A percentile compares a stretch with the other conserved stretches of the same genome.
phyloP scores from a whole-genome alignment of 73 alveolate species.

The Paramecium biaurelia region DNA sequence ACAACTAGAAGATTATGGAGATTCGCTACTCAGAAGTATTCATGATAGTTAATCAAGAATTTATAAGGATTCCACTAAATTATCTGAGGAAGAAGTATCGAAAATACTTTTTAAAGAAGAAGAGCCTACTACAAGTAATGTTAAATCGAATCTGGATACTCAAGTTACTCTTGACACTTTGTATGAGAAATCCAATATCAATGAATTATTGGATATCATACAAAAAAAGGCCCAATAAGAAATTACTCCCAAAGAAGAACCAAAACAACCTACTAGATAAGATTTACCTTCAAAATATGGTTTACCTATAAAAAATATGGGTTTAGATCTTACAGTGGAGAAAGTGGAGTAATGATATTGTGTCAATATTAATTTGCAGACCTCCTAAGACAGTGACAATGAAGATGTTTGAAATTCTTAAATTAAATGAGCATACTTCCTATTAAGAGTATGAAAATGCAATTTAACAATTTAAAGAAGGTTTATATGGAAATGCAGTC shows the following conservation, averaged over 20 bases:
- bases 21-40: background rate
- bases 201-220: slow-evolving; percentile 7
- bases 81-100: background rate
- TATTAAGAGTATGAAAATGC: slow-evolving; percentile 70
- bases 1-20: background rate
- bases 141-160: background rate
- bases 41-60: background rate
- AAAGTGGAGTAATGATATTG: slow-evolving; percentile 48
- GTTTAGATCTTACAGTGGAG: slow-evolving; percentile 71
- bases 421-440: slow-evolving; percentile 70
- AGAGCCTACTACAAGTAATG: background rate
- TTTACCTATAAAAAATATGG: slow-evolving; percentile 62
- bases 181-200: background rate
- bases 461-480: slow-evolving; percentile 69
- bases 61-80: background rate
- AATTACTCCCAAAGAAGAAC: slow-evolving; percentile 11
- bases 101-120: slow-evolving; percentile 14
- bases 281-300: slow-evolving; percentile 42
- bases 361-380: slow-evolving; percentile 46
- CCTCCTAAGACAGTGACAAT: slow-evolving; percentile 62
- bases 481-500: slow-evolving; percentile 75
- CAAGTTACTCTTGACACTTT: background rate
- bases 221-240: slow-evolving; percentile 1
- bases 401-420: slow-evolving; percentile 67
- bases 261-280: background rate